Conservation (phyloP, 2,329 filamentous ascomycete species). For the Apiospora sp. region DNA sequence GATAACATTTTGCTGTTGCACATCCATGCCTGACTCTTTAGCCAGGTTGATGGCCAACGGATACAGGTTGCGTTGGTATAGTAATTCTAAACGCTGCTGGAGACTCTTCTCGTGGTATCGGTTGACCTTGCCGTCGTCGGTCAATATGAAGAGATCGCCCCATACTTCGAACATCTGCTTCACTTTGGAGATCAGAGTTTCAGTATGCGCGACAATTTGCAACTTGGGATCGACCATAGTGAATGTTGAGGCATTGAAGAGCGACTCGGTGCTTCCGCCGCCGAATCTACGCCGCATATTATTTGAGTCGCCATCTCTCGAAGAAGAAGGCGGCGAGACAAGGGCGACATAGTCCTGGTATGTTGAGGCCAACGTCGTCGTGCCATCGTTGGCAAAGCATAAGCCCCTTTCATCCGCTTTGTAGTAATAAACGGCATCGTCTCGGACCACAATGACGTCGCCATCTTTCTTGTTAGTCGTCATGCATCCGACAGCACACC, state of each 20-base stretch:
- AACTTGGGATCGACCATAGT: slow-evolving; percentile 91
- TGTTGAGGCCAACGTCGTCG: slow-evolving; percentile 81
- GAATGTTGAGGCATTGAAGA: slow-evolving; percentile 89
- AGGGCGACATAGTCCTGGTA: slow-evolving; percentile 89
- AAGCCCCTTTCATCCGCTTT: slow-evolving; percentile 83
- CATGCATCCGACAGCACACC: slow-evolving; percentile 96
- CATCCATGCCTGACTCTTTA: slow-evolving; percentile 84
- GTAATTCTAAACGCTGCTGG: slow-evolving; percentile 88
- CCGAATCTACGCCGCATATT: slow-evolving; percentile 77
- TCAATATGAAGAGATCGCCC: slow-evolving; percentile 91
- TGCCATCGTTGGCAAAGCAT: slow-evolving; percentile 89
- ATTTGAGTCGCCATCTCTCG: slow-evolving; percentile 63
- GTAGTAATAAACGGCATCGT: slow-evolving; percentile 97
- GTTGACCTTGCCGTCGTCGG: slow-evolving; percentile 89
- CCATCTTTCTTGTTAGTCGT: slow-evolving; percentile 80
- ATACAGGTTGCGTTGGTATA: slow-evolving; percentile 94
- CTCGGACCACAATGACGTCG: slow-evolving; percentile 89
- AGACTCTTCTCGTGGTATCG: slow-evolving; percentile 91
- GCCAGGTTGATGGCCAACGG: slow-evolving; percentile 91
- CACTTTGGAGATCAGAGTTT: slow-evolving; percentile 82
- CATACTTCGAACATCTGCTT: slow-evolving; percentile 85
- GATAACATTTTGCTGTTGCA: slow-evolving; percentile 85
- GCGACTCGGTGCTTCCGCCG: slow-evolving; percentile 73
- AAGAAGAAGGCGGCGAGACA: slow-evolving; percentile 74
- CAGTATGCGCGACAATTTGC: slow-evolving; percentile 88